phyloP scores from a whole-genome alignment of 768 basidiomycete species.

The Neoboletus brunneissimus region DNA sequence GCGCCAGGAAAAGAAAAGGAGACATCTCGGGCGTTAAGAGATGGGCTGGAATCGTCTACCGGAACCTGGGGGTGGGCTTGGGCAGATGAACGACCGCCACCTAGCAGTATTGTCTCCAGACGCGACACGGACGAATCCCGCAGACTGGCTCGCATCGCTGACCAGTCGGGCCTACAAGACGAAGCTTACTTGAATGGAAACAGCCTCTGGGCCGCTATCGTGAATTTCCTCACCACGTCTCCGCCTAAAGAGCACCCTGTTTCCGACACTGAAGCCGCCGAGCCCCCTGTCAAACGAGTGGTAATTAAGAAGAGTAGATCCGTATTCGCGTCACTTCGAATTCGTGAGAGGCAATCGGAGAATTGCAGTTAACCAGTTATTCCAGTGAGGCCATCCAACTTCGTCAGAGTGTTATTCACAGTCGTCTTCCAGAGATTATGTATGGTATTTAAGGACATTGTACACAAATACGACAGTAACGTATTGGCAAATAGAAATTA shows the following conservation, averaged over 20 bases:
- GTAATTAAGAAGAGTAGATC: constrained; percentile 26
- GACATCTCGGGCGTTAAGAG: constrained; percentile 22
- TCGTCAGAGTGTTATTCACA: background rate
- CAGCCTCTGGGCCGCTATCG: constrained; percentile 65
- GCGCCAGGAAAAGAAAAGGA: constrained; percentile 21
- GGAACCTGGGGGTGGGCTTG: constrained; percentile 80
- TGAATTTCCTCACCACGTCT: constrained; percentile 58
- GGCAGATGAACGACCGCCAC: constrained; percentile 86
- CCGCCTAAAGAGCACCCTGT: constrained; percentile 43
- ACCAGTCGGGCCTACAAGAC: constrained; percentile 58
- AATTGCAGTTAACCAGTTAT: background rate
- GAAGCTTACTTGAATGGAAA: constrained; percentile 62
- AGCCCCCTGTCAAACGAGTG: background rate
- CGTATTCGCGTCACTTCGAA: constrained; percentile 24
- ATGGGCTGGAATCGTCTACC: constrained; percentile 40
- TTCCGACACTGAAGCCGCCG: constrained; percentile 15
- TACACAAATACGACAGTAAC: background rate
- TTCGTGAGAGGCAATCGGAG: constrained; percentile 12
- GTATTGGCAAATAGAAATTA: background rate
- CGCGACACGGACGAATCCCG: constrained; percentile 82
- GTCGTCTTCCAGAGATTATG: constrained; percentile 1
- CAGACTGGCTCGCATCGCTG: constrained; percentile 69
- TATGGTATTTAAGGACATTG: background rate
- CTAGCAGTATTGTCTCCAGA: constrained; percentile 87
- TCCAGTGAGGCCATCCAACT: background rate